phyloP scores from a whole-genome alignment of 2,329 filamentous ascomycete genomes.

The Fusarium liriodendri region DNA sequence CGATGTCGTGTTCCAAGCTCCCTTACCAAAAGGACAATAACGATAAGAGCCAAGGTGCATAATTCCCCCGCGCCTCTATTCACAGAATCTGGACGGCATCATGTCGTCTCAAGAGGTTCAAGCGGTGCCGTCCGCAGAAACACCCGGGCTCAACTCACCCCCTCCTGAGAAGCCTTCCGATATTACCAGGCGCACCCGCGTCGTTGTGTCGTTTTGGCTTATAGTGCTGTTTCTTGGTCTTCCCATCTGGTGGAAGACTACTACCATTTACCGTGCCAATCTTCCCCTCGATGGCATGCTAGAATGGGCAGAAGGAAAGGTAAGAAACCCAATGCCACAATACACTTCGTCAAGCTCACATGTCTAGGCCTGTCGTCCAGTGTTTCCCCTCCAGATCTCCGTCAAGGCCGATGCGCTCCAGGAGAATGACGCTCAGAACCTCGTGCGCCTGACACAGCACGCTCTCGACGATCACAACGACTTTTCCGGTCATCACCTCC shows the following conservation, averaged over 20 bases:
- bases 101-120: slow-evolving; percentile 24
- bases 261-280: slow-evolving; percentile 87
- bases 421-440: slow-evolving; percentile 74
- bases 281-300: slow-evolving; percentile 89
- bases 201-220: slow-evolving; percentile 91
- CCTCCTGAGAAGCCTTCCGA: slow-evolving; percentile 82
- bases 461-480: slow-evolving; percentile 88
- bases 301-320: slow-evolving; percentile 91
- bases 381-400: slow-evolving; percentile 86
- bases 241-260: slow-evolving; percentile 97
- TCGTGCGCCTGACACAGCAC: slow-evolving; percentile 85
- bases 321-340: slow-evolving; percentile 49
- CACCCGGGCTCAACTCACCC: slow-evolving; percentile 56
- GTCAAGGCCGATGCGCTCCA: slow-evolving; percentile 77
- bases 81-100: slow-evolving; percentile 19
- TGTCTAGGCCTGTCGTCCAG: slow-evolving; percentile 82
- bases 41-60: slow-evolving; percentile 20
- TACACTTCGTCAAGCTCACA: background rate
- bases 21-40: slow-evolving; percentile 19
- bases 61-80: slow-evolving; percentile 14
- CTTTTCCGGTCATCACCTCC: slow-evolving; percentile 85
- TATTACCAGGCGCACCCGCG: slow-evolving; percentile 74
- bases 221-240: slow-evolving; percentile 86
- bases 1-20: slow-evolving; percentile 42
- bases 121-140: slow-evolving; percentile 10